Percentiles rank a stretch among this genome's conserved stretches.
phyloP scores from a whole-genome alignment of 2,329 filamentous ascomycete species.

The Aspergillus persii region DNA sequence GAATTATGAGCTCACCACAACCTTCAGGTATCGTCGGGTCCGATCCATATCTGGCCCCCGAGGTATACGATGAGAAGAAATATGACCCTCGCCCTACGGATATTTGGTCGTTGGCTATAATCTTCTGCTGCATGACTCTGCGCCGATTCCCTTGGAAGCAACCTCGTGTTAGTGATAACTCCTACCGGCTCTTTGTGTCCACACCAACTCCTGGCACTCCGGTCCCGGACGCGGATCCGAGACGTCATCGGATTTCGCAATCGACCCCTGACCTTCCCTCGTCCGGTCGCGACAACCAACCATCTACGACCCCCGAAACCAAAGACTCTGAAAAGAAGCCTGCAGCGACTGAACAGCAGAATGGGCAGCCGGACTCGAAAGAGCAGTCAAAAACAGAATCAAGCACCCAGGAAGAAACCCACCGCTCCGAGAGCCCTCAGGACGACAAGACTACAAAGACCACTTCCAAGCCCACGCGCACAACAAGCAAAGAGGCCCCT shows the following conservation, averaged over 20 bases:
- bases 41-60: conserved; percentile 93
- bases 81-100: conserved; percentile 94
- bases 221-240: conserved; percentile 41
- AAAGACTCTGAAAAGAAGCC: conserved; percentile 8
- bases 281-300: conserved; percentile 23
- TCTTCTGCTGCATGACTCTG: conserved; percentile 98
- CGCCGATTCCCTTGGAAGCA: conserved; percentile 97
- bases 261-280: conserved; percentile 36
- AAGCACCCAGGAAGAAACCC: conserved; percentile 26
- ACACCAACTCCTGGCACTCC: conserved; percentile 70
- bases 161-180: conserved; percentile 86
- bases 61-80: conserved; percentile 89
- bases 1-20: neutral
- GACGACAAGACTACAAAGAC: conserved; percentile 20
- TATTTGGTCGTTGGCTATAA: conserved; percentile 97
- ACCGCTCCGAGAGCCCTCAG: conserved; percentile 23
- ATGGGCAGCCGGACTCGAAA: conserved; percentile 18
- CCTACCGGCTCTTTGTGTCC: conserved; percentile 87
- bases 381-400: conserved; percentile 20
- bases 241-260: conserved; percentile 32
- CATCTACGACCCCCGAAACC: conserved; percentile 15
- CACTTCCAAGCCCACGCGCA: conserved; percentile 29
- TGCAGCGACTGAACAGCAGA: conserved; percentile 10
- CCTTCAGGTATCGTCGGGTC: conserved; percentile 71
- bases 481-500: conserved; percentile 41